Evolutionary conservation across 371 early-diverging fungal genomes (phyloP).

Genomic region (Actinomucor elegans): DNA sequence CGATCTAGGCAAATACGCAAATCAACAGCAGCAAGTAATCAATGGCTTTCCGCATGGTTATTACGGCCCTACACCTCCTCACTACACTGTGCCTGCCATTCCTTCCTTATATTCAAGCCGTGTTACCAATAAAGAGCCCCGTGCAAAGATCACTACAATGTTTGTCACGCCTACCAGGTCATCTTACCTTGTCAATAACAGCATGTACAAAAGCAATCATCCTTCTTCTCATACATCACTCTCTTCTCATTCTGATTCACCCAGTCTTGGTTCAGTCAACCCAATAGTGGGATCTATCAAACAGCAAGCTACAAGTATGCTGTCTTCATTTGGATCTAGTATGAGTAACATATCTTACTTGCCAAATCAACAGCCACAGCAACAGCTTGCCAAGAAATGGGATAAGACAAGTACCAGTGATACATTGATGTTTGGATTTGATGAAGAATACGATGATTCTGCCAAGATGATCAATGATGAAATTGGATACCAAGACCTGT

Average conservation of each 20-base stretch:
- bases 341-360: slow-evolving; percentile 20
- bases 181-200: slow-evolving; percentile 29
- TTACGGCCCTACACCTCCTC: slow-evolving; percentile 16
- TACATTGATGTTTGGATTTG: slow-evolving; percentile 51
- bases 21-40: neutral
- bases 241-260: neutral
- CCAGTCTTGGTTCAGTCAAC: neutral
- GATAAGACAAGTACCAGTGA: slow-evolving; percentile 31
- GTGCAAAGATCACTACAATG: slow-evolving; percentile 34
- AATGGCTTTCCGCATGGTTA: slow-evolving; percentile 1
- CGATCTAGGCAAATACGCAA: slow-evolving; percentile 4
- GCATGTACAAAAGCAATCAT: neutral
- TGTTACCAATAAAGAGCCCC: slow-evolving; percentile 6
- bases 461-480: slow-evolving; percentile 40
- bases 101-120: neutral
- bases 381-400: slow-evolving; percentile 20
- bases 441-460: slow-evolving; percentile 48
- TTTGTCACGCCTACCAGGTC: slow-evolving; percentile 35
- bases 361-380: slow-evolving; percentile 7
- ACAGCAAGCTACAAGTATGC: slow-evolving; percentile 40
- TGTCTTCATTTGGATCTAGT: slow-evolving; percentile 35
- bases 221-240: neutral
- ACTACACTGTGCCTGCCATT: slow-evolving; percentile 3
- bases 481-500: slow-evolving; percentile 59
- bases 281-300: slow-evolving; percentile 18